Conservation (phyloP, 1,139 yeast species). For the Wickerhamomyces sp. region DNA sequence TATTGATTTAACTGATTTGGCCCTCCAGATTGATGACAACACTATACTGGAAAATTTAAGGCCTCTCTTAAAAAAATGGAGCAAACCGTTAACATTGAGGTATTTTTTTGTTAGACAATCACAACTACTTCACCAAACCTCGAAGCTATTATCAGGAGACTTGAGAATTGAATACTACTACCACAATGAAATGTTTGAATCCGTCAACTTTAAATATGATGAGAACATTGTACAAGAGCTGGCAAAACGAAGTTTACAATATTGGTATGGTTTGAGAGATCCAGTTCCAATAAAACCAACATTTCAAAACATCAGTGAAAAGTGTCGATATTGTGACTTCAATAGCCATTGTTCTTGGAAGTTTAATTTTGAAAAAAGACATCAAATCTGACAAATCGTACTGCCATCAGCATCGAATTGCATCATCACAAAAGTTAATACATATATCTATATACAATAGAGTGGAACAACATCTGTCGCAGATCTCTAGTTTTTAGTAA, state of each 20-base stretch:
- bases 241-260: constrained; percentile 33
- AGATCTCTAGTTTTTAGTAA: background rate
- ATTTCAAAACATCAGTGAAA: constrained; percentile 27
- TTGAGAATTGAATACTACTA: constrained; percentile 53
- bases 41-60: constrained; percentile 9
- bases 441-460: background rate
- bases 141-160: constrained; percentile 32
- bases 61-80: constrained; percentile 39
- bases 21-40: constrained; percentile 13
- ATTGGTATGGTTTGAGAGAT: constrained; percentile 52
- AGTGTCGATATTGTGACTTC: constrained; percentile 54
- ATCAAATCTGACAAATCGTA: background rate
- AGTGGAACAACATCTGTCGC: background rate
- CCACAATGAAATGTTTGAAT: constrained; percentile 35
- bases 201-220: constrained; percentile 35
- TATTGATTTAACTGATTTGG: constrained; percentile 14
- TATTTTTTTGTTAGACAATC: constrained; percentile 53
- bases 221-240: constrained; percentile 26
- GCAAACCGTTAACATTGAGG: constrained; percentile 48
- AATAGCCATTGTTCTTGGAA: constrained; percentile 31
- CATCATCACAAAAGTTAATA: background rate
- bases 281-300: constrained; percentile 39
- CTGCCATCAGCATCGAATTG: too few relatives aligned
- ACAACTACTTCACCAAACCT: constrained; percentile 40
- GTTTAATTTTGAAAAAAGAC: background rate